Evolutionary conservation across 495 filamentous ascomycete genomes (phyloP), one percentile per base, ranked within the genome.

Genomic region (Bombardia bombarda): DNA sequence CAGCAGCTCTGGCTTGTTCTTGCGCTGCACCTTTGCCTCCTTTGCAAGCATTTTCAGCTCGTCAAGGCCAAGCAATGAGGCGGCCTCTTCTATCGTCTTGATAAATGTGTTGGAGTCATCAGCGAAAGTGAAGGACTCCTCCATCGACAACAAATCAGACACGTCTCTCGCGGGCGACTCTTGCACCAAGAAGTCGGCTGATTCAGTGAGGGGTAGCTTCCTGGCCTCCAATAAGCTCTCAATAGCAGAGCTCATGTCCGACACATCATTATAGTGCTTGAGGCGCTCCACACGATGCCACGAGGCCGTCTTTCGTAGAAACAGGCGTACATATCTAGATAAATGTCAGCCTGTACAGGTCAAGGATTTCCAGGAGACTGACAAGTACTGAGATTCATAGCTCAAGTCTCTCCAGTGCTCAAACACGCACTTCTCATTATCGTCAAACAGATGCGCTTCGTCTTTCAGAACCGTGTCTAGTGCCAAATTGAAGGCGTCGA

Each of bases 401-500:
- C 68, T 70, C 56, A 95, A 51, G 1, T 60, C 62, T 50, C 69
- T 74, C 87, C 90, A 98, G 36, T 79, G 66, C 13, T 69, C 62
- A 60, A 98, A 96, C 0, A 96, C 74, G 32, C 74, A 65, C 60
- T 76, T 78, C 61, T 98, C 92, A 13, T 79, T 79, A 50, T 79
- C 77, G 52, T 87, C 74, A 57, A 97, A 98, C 10, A 98, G 67
- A 58, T 95, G 87, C 2, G 78, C 72, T 57, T 98, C 92, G 35
- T 96, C 90, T 36, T 84, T 81, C 4, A 98, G 68, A 17, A 97
- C 90, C 2, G 88, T 97, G 46, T 89, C 81, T 32, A 98, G 70
- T 14, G 90, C 88, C 13, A 96, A 67, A 61, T 95, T 95, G 73
- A 98, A 98, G 16, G 90, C 92, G 62, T 98, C 90, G 13, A 96